These are phyloP conservation scores for Lichtheimia corymbifera DNA, from an alignment of 371 early-diverging fungal species.

Conservation along the genomic window DNA sequence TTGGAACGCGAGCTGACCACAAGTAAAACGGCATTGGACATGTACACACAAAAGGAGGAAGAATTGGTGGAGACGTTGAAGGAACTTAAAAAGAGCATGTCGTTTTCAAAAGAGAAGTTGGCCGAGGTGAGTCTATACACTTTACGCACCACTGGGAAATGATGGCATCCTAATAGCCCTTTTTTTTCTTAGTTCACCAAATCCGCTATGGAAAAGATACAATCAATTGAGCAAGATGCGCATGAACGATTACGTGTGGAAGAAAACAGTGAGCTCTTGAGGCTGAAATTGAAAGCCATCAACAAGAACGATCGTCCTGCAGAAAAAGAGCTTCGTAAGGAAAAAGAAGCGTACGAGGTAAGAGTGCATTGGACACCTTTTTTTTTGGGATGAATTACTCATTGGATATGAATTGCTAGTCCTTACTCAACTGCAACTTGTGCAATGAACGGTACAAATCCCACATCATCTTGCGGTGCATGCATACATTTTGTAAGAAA, in stretches of 20 bases:
- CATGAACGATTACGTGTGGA: constrained; percentile 49
- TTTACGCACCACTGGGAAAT: background rate
- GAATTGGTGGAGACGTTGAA: constrained; percentile 43
- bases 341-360: constrained; percentile 48
- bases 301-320: constrained; percentile 54
- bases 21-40: constrained; percentile 44
- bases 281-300: constrained; percentile 56
- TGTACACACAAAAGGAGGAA: constrained; percentile 45
- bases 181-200: constrained; percentile 43
- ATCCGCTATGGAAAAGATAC: constrained; percentile 57
- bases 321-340: constrained; percentile 51
- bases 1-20: constrained; percentile 52
- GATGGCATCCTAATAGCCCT: background rate
- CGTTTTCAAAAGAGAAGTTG: constrained; percentile 28
- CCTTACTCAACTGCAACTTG: constrained; percentile 84
- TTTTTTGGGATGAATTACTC: no score
- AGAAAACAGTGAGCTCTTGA: constrained; percentile 59
- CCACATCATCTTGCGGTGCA: constrained; percentile 83
- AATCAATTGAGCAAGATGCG: constrained; percentile 57
- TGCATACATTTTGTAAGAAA: constrained; percentile 96
- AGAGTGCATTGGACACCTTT: background rate
- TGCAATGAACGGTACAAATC: constrained; percentile 87
- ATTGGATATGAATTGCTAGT: constrained; percentile 38
- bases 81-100: constrained; percentile 42
- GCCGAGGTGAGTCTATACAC: constrained; percentile 46